Conservation (phyloP, 2,329 filamentous ascomycete species). For the Talaromyces piceae region DNA sequence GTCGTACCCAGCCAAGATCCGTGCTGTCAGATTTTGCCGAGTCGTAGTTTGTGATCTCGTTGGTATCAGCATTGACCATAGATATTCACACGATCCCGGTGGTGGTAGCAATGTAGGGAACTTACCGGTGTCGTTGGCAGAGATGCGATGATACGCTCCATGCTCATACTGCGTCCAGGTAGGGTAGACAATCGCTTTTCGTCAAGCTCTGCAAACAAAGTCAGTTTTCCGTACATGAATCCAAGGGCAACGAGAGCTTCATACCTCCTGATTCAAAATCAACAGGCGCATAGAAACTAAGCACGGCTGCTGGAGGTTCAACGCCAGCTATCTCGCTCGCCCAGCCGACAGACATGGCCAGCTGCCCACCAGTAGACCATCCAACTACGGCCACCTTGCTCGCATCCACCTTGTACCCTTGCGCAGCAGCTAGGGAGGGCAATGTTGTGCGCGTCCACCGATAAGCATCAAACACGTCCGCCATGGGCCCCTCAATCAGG, state of each 20-base stretch:
- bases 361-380: slow-evolving; percentile 43
- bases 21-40: neutral
- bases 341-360: slow-evolving; percentile 40
- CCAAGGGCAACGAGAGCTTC: neutral
- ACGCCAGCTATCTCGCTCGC: slow-evolving; percentile 26
- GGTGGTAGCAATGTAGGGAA: neutral
- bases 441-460: neutral
- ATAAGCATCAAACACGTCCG: slow-evolving; percentile 24
- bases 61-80: no score
- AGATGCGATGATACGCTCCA: neutral
- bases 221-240: neutral
- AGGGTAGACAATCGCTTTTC: neutral
- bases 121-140: neutral
- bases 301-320: slow-evolving; percentile 34
- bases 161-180: neutral
- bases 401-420: slow-evolving; percentile 8
- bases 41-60: neutral
- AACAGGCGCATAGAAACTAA: slow-evolving; percentile 41
- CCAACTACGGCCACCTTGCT: slow-evolving; percentile 36
- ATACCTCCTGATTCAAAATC: slow-evolving; percentile 28
- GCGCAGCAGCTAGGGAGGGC: neutral
- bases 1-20: neutral
- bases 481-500: slow-evolving; percentile 38
- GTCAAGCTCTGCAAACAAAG: neutral
- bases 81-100: neutral